Evolutionary conservation across 2,329 filamentous ascomycete genomes (phyloP), one percentile per base, ranked within the genome.

Genomic region (Colletotrichum musicola): DNA sequence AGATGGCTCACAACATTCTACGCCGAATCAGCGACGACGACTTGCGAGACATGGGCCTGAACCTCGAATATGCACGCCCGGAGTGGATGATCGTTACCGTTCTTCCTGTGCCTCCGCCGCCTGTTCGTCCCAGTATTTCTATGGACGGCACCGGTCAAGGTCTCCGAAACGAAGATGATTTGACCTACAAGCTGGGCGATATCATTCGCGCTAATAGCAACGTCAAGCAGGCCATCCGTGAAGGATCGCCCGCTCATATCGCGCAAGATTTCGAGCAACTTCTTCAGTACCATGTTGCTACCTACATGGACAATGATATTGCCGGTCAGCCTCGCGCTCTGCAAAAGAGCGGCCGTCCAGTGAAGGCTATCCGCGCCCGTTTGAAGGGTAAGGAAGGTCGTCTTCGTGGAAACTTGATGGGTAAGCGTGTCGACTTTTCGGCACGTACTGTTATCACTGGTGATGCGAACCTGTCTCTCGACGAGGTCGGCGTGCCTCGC

Each of bases 251-350:
- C 1, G 91, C 93, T 72, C 96, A 99, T 81, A 94, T 98, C 73
- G 89, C 94, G 16, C 89, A 90, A 68, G 96, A 99, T 75, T 98
- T 98, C 68, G 94, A 97, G 80, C 90, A 92, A 71, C 84, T 99
- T 38, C 85, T 99, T 44, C 97, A 99, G 78, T 99, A 97, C 77
- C 97, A 99, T 77, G 95, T 99, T 69, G 97, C 97, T 50, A 99
- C 97, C 1, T 97, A 98, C 82, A 99, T 99, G 97, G 96, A 99
- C 81, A 99, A 99, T 76, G 95, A 99, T 79, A 98, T 98, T 81
- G 96, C 97, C 71, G 95, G 95, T 57, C 91, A 97, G 74, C 96
- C 96, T 3, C 94, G 96, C 74, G 95, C 96, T 3, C 86, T 98
- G 77, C 97, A 99, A 77, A 99, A 99, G 85, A 97, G 94, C 64